phyloP scores from a whole-genome alignment of 2,329 filamentous ascomycete genomes.

The Fusarium sp. region DNA sequence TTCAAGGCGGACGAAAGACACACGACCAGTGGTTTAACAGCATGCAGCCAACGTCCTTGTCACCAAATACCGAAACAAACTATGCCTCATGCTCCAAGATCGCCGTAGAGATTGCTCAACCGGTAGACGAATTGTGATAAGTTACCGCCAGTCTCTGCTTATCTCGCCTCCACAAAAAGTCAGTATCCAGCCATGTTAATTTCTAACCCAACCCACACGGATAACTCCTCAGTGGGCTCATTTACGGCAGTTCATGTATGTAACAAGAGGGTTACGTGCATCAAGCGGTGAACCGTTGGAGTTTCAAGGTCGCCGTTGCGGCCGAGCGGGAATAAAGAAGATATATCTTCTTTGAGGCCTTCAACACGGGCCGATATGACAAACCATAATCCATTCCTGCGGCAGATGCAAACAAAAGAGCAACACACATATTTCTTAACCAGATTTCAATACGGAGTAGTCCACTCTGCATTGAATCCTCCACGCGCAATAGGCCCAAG shows the following conservation, averaged over 20 bases:
- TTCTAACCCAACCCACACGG: background rate
- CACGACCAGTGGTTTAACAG: conserved; percentile 12
- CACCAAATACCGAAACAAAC: conserved; percentile 14
- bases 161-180: conserved; percentile 1
- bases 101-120: conserved; percentile 13
- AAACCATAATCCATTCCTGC: background rate
- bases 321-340: conserved; percentile 17
- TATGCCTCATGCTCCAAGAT: conserved; percentile 8
- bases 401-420: background rate
- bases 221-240: conserved; percentile 9
- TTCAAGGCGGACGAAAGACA: background rate
- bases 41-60: conserved; percentile 14
- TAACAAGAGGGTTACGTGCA: conserved; percentile 26
- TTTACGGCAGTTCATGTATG: conserved; percentile 26
- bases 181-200: background rate
- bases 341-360: background rate
- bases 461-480: background rate
- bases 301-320: conserved; percentile 5
- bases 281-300: conserved; percentile 30
- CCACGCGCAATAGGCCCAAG: conserved; percentile 9
- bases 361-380: background rate
- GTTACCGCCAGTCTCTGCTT: conserved; percentile 24
- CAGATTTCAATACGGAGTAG: background rate
- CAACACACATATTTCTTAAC: background rate
- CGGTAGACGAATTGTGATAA: conserved; percentile 13